phyloP scores from a whole-genome alignment of 129 eudicot species.

The Rutidosis leptorrhynchoides region DNA sequence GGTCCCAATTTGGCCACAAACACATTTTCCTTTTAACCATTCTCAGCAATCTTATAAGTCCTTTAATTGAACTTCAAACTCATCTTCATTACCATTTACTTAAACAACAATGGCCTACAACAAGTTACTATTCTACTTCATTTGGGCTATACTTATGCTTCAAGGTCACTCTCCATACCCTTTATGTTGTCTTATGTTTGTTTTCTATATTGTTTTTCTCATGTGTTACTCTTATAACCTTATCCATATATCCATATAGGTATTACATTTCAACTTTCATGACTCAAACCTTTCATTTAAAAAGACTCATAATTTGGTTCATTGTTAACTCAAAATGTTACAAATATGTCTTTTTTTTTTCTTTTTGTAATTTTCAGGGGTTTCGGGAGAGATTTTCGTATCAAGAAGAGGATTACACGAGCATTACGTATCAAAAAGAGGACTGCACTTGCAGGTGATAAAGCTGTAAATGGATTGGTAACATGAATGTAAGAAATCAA shows the following conservation, averaged over 20 bases:
- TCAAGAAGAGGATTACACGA: slow-evolving; percentile 18
- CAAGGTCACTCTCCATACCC: slow-evolving; percentile 23
- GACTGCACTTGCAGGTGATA: slow-evolving; percentile 16
- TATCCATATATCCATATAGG: background rate
- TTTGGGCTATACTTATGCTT: slow-evolving; percentile 30
- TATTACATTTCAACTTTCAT: background rate
- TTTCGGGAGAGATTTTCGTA: slow-evolving; percentile 12
- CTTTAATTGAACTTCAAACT: slow-evolving; percentile 8
- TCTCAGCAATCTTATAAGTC: slow-evolving; percentile 21
- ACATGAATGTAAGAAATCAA: background rate
- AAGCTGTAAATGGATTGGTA: background rate
- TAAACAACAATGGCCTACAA: slow-evolving; percentile 23
- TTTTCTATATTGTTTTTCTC: background rate
- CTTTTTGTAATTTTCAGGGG: slow-evolving; percentile 13
- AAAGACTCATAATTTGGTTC: slow-evolving; percentile 8
- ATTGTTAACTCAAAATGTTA: background rate
- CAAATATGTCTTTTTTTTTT: background rate
- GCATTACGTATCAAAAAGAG: slow-evolving; percentile 15
- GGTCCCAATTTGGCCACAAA: slow-evolving; percentile 32
- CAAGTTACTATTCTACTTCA: slow-evolving; percentile 24
- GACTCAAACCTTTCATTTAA: background rate
- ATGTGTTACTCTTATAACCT: background rate
- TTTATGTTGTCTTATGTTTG: background rate
- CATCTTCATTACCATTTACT: slow-evolving; percentile 12
- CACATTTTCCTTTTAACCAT: background rate